Evolutionary conservation across 2,329 filamentous ascomycete species (phyloP), one percentile per base, ranked within the genome.

Genomic region (Fusarium sp.): DNA sequence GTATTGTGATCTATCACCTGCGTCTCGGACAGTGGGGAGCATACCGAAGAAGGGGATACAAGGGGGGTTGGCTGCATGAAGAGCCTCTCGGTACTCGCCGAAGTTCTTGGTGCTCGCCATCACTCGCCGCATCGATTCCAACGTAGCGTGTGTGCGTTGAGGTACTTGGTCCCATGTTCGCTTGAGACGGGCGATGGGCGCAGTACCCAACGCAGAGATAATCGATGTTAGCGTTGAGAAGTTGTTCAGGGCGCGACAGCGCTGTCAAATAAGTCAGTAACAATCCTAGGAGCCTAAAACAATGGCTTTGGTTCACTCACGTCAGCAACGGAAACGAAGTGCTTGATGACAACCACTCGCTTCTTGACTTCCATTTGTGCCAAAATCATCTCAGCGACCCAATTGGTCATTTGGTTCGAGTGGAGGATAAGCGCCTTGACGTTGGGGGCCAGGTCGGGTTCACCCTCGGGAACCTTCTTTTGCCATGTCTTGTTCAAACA

Each of bases 41-140:
- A 68, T 88, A 94, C 95, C 96, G 77, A 99, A 97, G 82, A 99
- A 99, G 8, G 96, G 96, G 78, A 98, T 98, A 79, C 96, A 99
- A 15, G 96, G 96, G 20, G 96, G 96, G 74, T 97, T 97, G 26
- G 95, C 94, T 57, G 91, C 91, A 83, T 98, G 95, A 57, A 99
- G 84, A 28, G 93, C 91, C 78, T 98, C 96, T 78, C 96, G 89
- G 80, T 99, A 99, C 80, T 98, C 94, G 74, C 92, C 92, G 84
- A 98, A 99, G 80, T 99, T 99, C 84, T 97, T 98, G 44, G 94
- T 97, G 80, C 94, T 98, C 23, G 92, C 93, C 94, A 99, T 99
- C 58, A 98, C 86, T 71, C 91, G 91, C 57, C 95, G 92, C 94
- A 99, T 97, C 49, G 89, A 91, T 80, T 99, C 96, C 37, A 99